phyloP scores from a whole-genome alignment of 257 asterid species.

The Sherardia arvensis region DNA sequence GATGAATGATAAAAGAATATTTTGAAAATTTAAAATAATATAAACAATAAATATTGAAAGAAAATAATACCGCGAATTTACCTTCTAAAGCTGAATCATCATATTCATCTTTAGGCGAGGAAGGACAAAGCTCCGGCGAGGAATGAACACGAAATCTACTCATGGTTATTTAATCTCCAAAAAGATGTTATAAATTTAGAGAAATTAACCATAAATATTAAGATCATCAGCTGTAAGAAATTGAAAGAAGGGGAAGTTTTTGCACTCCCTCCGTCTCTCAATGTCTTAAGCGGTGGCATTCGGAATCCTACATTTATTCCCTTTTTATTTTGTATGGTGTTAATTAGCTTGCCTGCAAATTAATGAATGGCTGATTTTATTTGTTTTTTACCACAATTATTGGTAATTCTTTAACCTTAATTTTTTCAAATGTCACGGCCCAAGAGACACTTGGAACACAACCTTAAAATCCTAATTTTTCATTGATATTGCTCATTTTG shows the following conservation, averaged over 20 bases:
- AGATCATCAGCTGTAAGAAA: constrained; percentile 20
- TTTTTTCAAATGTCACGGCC: constrained; percentile 3
- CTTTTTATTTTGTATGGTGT: constrained; percentile 18
- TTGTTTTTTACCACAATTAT: constrained; percentile 18
- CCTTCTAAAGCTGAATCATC: constrained; percentile 70
- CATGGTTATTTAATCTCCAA: constrained; percentile 23
- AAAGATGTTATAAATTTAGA: constrained; percentile 1
- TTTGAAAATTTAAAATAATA: neutral
- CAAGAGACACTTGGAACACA: neutral
- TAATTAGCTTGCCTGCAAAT: constrained; percentile 14
- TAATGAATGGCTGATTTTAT: constrained; percentile 25
- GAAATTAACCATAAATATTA: neutral
- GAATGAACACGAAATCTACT: constrained; percentile 32
- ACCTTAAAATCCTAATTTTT: too few species aligned
- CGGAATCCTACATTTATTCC: constrained; percentile 7
- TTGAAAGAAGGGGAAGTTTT: constrained; percentile 39
- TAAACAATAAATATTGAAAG: neutral
- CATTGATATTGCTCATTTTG: neutral
- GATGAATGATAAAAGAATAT: neutral
- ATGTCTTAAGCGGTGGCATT: constrained; percentile 1
- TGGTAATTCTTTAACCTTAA: constrained; percentile 17
- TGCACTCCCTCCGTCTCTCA: constrained; percentile 21
- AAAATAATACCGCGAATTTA: constrained; percentile 7
- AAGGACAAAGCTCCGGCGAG: constrained; percentile 27
- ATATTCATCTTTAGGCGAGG: constrained; percentile 18